Percentiles rank a stretch among this genome's conserved stretches.
Evolutionary conservation across 176 grass and related monocot species (phyloP).

Genomic region (Ampelocalamus luodianensis): DNA sequence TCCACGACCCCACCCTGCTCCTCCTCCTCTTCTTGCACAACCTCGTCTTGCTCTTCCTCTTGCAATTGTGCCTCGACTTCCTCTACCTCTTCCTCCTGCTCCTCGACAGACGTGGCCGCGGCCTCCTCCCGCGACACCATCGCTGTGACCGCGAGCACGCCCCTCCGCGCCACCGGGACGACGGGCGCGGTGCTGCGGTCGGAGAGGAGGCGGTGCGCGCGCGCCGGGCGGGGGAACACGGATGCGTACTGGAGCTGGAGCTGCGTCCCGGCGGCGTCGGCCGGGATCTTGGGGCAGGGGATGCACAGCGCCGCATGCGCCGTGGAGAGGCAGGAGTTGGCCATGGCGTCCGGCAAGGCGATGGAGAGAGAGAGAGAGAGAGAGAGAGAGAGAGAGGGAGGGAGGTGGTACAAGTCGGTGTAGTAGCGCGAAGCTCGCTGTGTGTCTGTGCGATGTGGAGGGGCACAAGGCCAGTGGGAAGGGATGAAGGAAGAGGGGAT

Average conservation of each 20-base stretch:
- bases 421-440: background rate
- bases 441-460: constrained; percentile 60
- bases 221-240: constrained; percentile 16
- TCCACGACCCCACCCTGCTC: background rate
- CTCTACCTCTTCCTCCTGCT: constrained; percentile 29
- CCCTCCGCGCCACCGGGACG: constrained; percentile 13
- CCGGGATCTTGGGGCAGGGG: constrained; percentile 14
- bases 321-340: constrained; percentile 66
- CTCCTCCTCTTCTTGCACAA: background rate
- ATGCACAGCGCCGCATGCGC: constrained; percentile 39
- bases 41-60: constrained; percentile 44
- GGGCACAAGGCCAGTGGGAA: constrained; percentile 40
- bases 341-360: constrained; percentile 33
- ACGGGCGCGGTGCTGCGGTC: constrained; percentile 1
- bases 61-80: constrained; percentile 14
- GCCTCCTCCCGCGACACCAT: constrained; percentile 64
- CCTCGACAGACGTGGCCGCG: constrained; percentile 48
- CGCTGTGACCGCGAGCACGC: background rate
- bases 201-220: constrained; percentile 25
- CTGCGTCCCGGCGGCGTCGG: constrained; percentile 15
- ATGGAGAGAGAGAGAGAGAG: background rate
- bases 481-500: constrained; percentile 51
- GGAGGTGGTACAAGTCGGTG: background rate
- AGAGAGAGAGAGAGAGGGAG: background rate
- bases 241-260: constrained; percentile 31